These are phyloP conservation scores for Withania somnifera DNA, from an alignment of 305 asterid species.

Conservation along the genomic window DNA sequence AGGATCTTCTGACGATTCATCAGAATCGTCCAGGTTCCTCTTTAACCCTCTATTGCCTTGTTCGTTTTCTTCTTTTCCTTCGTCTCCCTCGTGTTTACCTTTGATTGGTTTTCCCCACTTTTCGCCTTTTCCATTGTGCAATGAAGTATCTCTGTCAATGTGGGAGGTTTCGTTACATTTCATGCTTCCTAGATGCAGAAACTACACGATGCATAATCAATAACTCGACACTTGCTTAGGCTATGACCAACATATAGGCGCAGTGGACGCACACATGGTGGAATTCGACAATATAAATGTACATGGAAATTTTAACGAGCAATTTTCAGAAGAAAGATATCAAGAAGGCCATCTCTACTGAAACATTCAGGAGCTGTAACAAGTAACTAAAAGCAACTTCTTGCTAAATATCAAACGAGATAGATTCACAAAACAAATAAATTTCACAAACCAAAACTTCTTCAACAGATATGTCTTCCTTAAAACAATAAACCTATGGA, in stretches of 20 bases:
- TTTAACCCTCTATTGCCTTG: conserved; percentile 44
- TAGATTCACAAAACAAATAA: too few relatives aligned
- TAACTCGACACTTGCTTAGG: not conserved
- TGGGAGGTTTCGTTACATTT: conserved; percentile 61
- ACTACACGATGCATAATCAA: not conserved
- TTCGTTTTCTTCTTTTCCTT: conserved; percentile 19
- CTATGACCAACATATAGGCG: too few relatives aligned
- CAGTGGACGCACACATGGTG: too few relatives aligned
- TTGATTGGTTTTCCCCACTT: conserved; percentile 15
- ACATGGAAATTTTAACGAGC: too few relatives aligned
- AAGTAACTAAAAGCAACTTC: not conserved
- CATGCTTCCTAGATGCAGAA: conserved; percentile 53
- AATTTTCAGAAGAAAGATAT: too few relatives aligned
- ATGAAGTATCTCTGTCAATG: conserved; percentile 53
- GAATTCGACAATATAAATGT: too few relatives aligned
- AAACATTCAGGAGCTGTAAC: too few relatives aligned
- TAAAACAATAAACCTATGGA: not conserved
- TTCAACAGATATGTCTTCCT: not conserved
- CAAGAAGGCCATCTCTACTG: too few relatives aligned
- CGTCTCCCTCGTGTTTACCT: conserved; percentile 13
- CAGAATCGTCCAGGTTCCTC: conserved; percentile 44
- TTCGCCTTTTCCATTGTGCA: conserved; percentile 43
- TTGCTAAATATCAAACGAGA: not conserved
- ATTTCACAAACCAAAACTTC: too few relatives aligned
- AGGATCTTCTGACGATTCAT: conserved; percentile 28